phyloP scores from a whole-genome alignment of 495 filamentous ascomycete species.

The Podospora pseudocomata region DNA sequence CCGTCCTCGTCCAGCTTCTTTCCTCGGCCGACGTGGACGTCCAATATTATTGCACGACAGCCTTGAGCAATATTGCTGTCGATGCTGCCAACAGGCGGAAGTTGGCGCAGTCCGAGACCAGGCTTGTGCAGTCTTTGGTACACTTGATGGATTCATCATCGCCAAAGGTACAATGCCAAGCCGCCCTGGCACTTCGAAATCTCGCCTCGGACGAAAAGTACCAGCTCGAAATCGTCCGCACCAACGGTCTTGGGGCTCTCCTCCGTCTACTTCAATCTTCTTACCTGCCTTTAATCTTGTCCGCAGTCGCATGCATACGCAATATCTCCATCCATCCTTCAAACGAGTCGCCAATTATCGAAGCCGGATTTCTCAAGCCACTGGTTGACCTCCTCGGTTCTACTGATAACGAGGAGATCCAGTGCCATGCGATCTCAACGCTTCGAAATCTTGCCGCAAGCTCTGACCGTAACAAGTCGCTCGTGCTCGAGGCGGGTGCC shows the following conservation, averaged over 20 bases:
- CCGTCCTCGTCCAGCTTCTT: constrained; percentile 89
- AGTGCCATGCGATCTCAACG: constrained; percentile 97
- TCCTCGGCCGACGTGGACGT: constrained; percentile 92
- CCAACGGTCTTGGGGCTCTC: constrained; percentile 76
- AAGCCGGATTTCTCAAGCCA: constrained; percentile 91
- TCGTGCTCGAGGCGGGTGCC: constrained; percentile 92
- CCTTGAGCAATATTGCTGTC: constrained; percentile 96
- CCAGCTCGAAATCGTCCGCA: constrained; percentile 92
- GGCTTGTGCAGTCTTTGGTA: constrained; percentile 87
- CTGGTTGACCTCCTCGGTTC: constrained; percentile 90
- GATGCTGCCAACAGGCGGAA: constrained; percentile 86
- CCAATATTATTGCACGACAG: constrained; percentile 98
- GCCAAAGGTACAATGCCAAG: constrained; percentile 97
- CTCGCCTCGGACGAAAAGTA: constrained; percentile 98
- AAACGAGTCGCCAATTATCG: constrained; percentile 99
- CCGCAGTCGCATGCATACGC: constrained; percentile 94
- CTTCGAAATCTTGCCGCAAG: constrained; percentile 93
- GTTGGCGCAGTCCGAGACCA: constrained; percentile 81
- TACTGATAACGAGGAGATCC: constrained; percentile 97
- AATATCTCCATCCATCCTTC: constrained; percentile 99
- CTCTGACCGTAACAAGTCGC: constrained; percentile 93
- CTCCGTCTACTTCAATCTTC: constrained; percentile 88
- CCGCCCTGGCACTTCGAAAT: constrained; percentile 89
- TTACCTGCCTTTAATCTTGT: constrained; percentile 92
- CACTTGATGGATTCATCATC: constrained; percentile 96